Conservation (phyloP, 2,329 filamentous ascomycete genomes). For the Pestalotiopsis sp. region DNA sequence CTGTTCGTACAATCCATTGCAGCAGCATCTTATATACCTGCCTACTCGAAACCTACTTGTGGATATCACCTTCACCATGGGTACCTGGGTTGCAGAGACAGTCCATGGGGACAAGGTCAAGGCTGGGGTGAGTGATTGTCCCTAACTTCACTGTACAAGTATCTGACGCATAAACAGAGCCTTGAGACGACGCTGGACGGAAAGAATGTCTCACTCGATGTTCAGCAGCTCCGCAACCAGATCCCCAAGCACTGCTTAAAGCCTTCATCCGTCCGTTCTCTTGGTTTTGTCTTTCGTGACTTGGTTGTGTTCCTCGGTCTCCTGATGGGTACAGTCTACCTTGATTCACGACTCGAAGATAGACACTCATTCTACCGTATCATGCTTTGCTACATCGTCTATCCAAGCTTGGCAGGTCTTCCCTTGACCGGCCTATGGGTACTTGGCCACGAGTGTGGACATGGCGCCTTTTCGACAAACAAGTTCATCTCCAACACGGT, state of each 20-base stretch:
- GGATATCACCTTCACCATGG: neutral
- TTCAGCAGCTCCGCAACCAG: constrained; percentile 47
- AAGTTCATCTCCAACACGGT: constrained; percentile 58
- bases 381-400: constrained; percentile 53
- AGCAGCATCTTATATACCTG: neutral
- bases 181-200: constrained; percentile 14
- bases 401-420: constrained; percentile 65
- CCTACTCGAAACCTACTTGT: neutral
- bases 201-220: constrained; percentile 31
- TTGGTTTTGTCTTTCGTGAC: constrained; percentile 59
- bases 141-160: neutral
- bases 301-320: constrained; percentile 49
- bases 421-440: constrained; percentile 71
- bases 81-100: constrained; percentile 18
- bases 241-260: constrained; percentile 64
- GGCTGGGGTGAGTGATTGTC: constrained; percentile 11
- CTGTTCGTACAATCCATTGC: neutral
- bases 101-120: constrained; percentile 18
- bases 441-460: constrained; percentile 71
- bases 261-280: constrained; percentile 50
- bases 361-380: constrained; percentile 38
- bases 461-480: constrained; percentile 63
- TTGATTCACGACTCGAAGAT: constrained; percentile 49
- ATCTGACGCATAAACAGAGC: constrained; percentile 2
- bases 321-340: constrained; percentile 50